A percentile compares a stretch with the other conserved stretches of the same genome.
Conservation (phyloP, 2,329 filamentous ascomycete genomes). For the Epichloe brachyelytri region DNA sequence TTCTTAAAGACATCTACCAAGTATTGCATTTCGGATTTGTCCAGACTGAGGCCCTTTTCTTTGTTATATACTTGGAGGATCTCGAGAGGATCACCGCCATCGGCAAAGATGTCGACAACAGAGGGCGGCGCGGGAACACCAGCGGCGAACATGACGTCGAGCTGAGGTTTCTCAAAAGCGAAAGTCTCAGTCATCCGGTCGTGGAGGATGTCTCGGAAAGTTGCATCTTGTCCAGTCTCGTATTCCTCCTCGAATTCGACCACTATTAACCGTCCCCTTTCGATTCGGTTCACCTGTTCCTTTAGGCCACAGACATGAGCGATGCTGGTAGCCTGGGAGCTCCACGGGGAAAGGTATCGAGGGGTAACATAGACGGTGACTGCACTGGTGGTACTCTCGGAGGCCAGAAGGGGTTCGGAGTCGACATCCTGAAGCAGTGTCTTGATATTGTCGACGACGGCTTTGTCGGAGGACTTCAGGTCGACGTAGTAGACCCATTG, state of each 20-base stretch:
- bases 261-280: constrained; percentile 71
- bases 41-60: constrained; percentile 71
- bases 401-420: constrained; percentile 13
- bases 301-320: constrained; percentile 80
- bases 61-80: constrained; percentile 75
- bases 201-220: constrained; percentile 60
- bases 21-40: constrained; percentile 83
- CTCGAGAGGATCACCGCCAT: constrained; percentile 51
- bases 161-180: constrained; percentile 50
- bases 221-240: constrained; percentile 32
- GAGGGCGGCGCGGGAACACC: constrained; percentile 48
- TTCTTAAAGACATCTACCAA: constrained; percentile 50
- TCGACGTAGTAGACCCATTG: constrained; percentile 56
- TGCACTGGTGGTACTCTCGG: constrained; percentile 29
- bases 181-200: constrained; percentile 95
- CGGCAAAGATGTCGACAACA: constrained; percentile 60
- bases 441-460: constrained; percentile 31
- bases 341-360: constrained; percentile 90
- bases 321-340: constrained; percentile 89
- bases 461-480: constrained; percentile 33
- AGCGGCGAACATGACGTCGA: constrained; percentile 69
- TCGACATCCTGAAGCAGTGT: constrained; percentile 31
- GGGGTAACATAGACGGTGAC: constrained; percentile 63
- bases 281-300: constrained; percentile 59
- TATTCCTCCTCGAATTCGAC: constrained; percentile 42